These are phyloP conservation scores for Mycena metata DNA, from an alignment of 768 basidiomycete genomes.

Conservation along the genomic window DNA sequence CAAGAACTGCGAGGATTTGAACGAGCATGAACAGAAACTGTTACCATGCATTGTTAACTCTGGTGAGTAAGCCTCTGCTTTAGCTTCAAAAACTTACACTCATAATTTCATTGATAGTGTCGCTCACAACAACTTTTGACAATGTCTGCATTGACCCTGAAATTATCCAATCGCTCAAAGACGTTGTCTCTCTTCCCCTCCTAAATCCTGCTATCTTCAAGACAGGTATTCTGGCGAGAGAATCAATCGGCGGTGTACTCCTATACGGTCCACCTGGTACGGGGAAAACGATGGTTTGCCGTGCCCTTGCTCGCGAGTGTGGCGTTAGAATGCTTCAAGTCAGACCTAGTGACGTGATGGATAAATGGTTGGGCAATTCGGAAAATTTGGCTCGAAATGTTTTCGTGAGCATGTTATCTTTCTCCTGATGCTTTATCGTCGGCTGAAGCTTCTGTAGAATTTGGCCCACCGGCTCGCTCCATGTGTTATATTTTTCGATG, in stretches of 20 bases:
- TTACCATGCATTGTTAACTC: constrained; percentile 34
- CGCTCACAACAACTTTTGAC: constrained; percentile 34
- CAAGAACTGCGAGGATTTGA: constrained; percentile 22
- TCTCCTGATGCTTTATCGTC: not conserved
- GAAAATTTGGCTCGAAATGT: constrained; percentile 35
- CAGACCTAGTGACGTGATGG: constrained; percentile 36
- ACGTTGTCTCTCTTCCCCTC: constrained; percentile 36
- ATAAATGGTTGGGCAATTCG: constrained; percentile 33
- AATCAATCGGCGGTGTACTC: constrained; percentile 69
- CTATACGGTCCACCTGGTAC: constrained; percentile 67
- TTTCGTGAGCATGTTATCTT: constrained; percentile 35
- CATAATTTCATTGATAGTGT: constrained; percentile 17
- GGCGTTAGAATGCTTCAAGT: constrained; percentile 38
- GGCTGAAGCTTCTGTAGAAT: constrained; percentile 57
- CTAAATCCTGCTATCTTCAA: constrained; percentile 34
- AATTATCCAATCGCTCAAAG: constrained; percentile 34
- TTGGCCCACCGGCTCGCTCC: constrained; percentile 82
- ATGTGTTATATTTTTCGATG: constrained; percentile 85
- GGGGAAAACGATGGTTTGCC: constrained; percentile 68
- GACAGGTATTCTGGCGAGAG: constrained; percentile 64
- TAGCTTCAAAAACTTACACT: constrained; percentile 11
- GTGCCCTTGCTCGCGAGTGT: constrained; percentile 58
- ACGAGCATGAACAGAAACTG: constrained; percentile 25
- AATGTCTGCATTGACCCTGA: constrained; percentile 34
- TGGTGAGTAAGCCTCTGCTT: constrained; percentile 17